Evolutionary conservation across 192 early-diverging fungal species (phyloP).

Genomic region (Jimgerdemannia lactiflua): DNA sequence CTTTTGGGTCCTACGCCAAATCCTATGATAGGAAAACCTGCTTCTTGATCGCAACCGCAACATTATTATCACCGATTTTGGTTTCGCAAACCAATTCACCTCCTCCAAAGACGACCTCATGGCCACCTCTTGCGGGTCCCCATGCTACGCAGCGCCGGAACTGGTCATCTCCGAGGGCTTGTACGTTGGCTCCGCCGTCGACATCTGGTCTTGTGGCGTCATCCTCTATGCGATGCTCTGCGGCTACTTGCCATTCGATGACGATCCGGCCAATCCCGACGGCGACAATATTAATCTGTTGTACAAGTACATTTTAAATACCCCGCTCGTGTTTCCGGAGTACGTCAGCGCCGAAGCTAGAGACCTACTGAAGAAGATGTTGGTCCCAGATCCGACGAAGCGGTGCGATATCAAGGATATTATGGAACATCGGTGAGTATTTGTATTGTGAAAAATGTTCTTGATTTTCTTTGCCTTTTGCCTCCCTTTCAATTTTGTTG

Average conservation of each 20-base stretch:
- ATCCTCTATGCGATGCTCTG: conserved; percentile 94
- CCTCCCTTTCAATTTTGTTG: too few relatives aligned
- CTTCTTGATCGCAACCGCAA: conserved; percentile 89
- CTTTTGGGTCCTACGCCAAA: background rate
- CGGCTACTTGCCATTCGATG: conserved; percentile 88
- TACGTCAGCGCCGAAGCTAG: conserved; percentile 72
- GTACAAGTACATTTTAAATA: conserved; percentile 82
- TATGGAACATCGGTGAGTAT: conserved; percentile 59
- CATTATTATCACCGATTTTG: conserved; percentile 98
- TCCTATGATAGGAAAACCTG: conserved; percentile 76
- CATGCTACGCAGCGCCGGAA: conserved; percentile 99
- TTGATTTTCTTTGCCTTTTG: background rate
- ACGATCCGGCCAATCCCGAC: conserved; percentile 87
- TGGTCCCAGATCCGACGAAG: conserved; percentile 84
- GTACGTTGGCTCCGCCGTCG: conserved; percentile 94
- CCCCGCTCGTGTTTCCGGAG: conserved; percentile 84
- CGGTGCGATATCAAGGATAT: conserved; percentile 73
- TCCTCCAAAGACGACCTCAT: conserved; percentile 76
- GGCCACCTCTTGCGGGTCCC: conserved; percentile 95
- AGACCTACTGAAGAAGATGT: conserved; percentile 84
- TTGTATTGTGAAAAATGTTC: conserved; percentile 1
- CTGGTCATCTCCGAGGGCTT: conserved; percentile 95
- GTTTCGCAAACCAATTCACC: conserved; percentile 91
- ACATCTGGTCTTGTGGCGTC: conserved; percentile 99
- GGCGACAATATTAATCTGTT: conserved; percentile 86